phyloP scores from a whole-genome alignment of 441 rosid genomes.

The Populus trichocarpa region DNA sequence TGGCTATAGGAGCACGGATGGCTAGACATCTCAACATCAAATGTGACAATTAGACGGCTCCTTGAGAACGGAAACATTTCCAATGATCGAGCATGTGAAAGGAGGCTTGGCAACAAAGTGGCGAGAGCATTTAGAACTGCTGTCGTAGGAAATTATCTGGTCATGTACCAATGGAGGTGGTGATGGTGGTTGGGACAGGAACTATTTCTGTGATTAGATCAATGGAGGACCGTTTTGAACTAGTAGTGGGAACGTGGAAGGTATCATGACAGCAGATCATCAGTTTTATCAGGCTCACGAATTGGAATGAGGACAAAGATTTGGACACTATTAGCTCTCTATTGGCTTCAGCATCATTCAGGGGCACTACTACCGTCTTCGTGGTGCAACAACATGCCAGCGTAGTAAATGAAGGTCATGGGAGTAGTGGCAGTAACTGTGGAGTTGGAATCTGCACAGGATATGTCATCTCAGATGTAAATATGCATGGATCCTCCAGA shows the following conservation, averaged over 20 bases:
- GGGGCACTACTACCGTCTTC: conserved; percentile 38
- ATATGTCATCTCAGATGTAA: conserved; percentile 1
- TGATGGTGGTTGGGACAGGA: conserved; percentile 23
- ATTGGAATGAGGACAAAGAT: conserved; percentile 20
- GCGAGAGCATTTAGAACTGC: conserved; percentile 24
- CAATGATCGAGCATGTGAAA: conserved; percentile 2
- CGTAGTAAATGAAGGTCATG: neutral
- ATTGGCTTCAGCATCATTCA: conserved; percentile 16
- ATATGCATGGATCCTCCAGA: neutral
- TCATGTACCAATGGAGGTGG: conserved; percentile 30
- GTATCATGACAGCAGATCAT: conserved; percentile 15
- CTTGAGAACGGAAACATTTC: conserved; percentile 12
- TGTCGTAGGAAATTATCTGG: conserved; percentile 16
- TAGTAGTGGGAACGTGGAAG: conserved; percentile 21
- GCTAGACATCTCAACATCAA: conserved; percentile 10
- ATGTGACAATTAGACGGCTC: conserved; percentile 30
- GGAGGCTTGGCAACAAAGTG: conserved; percentile 17
- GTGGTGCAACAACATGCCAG: conserved; percentile 35
- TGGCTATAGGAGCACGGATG: conserved; percentile 31
- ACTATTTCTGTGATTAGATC: conserved; percentile 18
- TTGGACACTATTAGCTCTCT: conserved; percentile 26
- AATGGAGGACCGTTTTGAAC: conserved; percentile 26
- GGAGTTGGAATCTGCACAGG: neutral
- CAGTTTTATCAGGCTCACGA: conserved; percentile 11
- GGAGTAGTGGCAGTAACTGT: neutral